A percentile compares a stretch with the other conserved stretches of the same genome.
Conservation (phyloP, 2,329 filamentous ascomycete genomes). For the Epichloe gansuensis region DNA sequence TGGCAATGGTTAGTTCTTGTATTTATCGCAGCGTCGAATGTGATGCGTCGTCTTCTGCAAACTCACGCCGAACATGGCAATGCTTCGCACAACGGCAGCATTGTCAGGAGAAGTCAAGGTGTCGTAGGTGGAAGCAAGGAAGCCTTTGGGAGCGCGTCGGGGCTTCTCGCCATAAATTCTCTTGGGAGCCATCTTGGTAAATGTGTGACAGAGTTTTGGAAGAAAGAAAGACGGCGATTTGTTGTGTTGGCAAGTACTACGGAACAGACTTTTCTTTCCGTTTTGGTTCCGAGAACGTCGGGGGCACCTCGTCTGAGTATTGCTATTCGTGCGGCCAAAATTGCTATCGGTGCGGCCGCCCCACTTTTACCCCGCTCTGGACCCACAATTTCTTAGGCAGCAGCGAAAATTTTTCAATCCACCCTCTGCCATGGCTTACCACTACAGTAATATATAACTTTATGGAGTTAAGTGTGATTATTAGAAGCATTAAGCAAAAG, state of each 20-base stretch:
- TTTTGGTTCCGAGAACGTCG: neutral
- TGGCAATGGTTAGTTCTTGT: slow-evolving; percentile 5
- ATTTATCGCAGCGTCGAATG: neutral
- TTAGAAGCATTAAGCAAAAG: too few species aligned
- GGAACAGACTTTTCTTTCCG: neutral
- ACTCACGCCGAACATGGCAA: slow-evolving; percentile 57
- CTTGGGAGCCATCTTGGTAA: slow-evolving; percentile 47
- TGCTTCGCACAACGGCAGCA: slow-evolving; percentile 53
- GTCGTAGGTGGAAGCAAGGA: slow-evolving; percentile 46
- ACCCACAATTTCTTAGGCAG: too few species aligned
- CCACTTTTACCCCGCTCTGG: too few species aligned
- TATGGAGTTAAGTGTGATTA: too few species aligned
- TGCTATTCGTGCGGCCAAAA: too few species aligned
- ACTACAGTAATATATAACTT: too few species aligned
- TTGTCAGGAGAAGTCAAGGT: slow-evolving; percentile 56
- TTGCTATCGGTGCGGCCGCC: too few species aligned
- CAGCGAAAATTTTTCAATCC: too few species aligned
- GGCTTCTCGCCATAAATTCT: slow-evolving; percentile 40
- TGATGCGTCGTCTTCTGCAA: neutral
- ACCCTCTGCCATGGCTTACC: too few species aligned
- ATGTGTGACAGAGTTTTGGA: neutral
- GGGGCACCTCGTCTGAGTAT: too few species aligned
- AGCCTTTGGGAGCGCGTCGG: slow-evolving; percentile 34
- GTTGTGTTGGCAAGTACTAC: neutral
- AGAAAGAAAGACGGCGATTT: neutral